Evolutionary conservation across 1,139 yeast species (phyloP).

Genomic region (Sugiyamaella grinbergsii): DNA sequence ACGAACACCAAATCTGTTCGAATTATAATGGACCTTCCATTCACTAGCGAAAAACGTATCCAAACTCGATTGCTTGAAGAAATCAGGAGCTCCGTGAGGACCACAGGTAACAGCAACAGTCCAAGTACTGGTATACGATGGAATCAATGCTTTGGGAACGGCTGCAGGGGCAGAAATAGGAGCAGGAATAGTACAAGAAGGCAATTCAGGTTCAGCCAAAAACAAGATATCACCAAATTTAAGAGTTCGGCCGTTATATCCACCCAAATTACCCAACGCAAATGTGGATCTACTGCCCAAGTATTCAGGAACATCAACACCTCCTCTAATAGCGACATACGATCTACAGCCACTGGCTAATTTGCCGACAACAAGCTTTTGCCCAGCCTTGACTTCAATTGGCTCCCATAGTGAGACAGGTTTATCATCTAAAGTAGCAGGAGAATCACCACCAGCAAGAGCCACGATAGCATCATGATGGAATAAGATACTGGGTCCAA

Average conservation of each 20-base stretch:
- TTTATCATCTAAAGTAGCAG: constrained; percentile 64
- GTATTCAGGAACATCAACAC: constrained; percentile 90
- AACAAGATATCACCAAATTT: constrained; percentile 90
- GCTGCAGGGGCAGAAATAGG: constrained; percentile 66
- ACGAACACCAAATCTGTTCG: constrained; percentile 94
- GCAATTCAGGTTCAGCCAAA: constrained; percentile 72
- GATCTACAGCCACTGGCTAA: constrained; percentile 81
- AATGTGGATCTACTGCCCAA: constrained; percentile 96
- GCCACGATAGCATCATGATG: constrained; percentile 78
- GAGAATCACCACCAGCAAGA: constrained; percentile 80
- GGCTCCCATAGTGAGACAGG: constrained; percentile 71
- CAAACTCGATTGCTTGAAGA: constrained; percentile 76
- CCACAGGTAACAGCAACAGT: constrained; percentile 91
- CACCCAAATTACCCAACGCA: constrained; percentile 93
- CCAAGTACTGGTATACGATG: constrained; percentile 69
- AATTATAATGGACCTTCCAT: constrained; percentile 97
- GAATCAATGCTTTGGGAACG: constrained; percentile 61
- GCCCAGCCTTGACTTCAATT: constrained; percentile 68
- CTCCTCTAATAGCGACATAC: constrained; percentile 87
- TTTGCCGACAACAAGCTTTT: constrained; percentile 77
- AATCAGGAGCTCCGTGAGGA: constrained; percentile 97
- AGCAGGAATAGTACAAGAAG: constrained; percentile 68
- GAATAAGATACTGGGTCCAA: constrained; percentile 83
- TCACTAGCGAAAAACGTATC: constrained; percentile 69
- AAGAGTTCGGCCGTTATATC: constrained; percentile 87